Base-by-base conservation (phyloP, 129 eudicot species). In the Escallonia herrerae region DNA sequence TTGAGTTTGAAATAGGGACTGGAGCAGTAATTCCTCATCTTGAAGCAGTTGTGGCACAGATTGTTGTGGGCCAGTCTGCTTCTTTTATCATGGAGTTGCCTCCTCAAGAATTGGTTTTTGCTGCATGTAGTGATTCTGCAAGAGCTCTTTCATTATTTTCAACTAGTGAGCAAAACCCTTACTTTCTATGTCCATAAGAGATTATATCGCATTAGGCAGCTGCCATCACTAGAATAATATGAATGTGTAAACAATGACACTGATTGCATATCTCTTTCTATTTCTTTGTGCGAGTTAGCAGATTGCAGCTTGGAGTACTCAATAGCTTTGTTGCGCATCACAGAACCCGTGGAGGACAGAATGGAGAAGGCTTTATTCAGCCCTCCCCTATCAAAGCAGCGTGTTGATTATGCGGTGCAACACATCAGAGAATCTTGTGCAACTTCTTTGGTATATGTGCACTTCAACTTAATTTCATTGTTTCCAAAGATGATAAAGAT, bases 331-430 rank as follows among this genome's bases (percentile, higher is more conserved):
- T 40, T 94, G 87, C 79, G 80, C 68, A 88, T 94, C 43, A 94
- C 95, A 2, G 95, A 80, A 53, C 99, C 95, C 44, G 39, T 86
- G 63, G 99, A 94, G 77, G 99, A 94, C 64, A 81, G 97, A 66
- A 83, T 94, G 87, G 99, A 94, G 81, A 89, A 94, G 78, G 99
- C 99, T 43, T 70, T 76, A 2, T 94, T 94, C 70, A 86, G 86
- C 66, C 99, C 99, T 62, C 90, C 99, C 42, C 68, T 94, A 49
- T 94, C 99, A 41, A 94, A 89, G 76, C 99, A 94, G 73, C 97
- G 99, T 64, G 93, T 94, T 66, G 86, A 86, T 46, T 94, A 76
- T 78, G 99, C 99, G 11, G 58, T 94, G 73, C 81, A 76, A 48
- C 89, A 81, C 62, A 89, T 94, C n/a, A 84, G 59, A 76, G 86